Percentiles rank a stretch among this genome's conserved stretches.
These are phyloP conservation scores for Beauveria varroae DNA, from an alignment of 2,329 filamentous ascomycete genomes.

Conservation along the genomic window DNA sequence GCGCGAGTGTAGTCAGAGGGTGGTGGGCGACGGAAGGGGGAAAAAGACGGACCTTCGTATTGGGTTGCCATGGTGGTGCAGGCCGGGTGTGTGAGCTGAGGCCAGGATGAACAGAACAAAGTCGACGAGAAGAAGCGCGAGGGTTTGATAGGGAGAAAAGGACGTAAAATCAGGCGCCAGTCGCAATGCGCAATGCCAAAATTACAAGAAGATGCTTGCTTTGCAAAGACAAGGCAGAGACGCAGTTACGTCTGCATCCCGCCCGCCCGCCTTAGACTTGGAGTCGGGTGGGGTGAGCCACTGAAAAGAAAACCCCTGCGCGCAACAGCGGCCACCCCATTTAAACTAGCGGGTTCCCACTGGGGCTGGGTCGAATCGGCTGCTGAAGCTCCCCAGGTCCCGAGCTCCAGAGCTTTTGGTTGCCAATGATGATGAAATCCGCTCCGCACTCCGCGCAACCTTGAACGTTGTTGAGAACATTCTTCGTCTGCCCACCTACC, in stretches of 20 bases:
- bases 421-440: slow-evolving; percentile 9
- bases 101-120: neutral
- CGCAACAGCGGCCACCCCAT: neutral
- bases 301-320: neutral
- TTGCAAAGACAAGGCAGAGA: slow-evolving; percentile 7
- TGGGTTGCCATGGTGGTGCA: slow-evolving; percentile 42
- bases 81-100: neutral
- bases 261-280: neutral
- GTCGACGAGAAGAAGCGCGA: neutral
- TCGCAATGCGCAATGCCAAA: slow-evolving; percentile 3
- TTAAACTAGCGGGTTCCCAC: neutral
- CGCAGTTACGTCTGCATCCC: slow-evolving; percentile 5
- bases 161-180: neutral
- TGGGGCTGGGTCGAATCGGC: neutral
- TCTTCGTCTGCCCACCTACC: neutral
- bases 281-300: neutral
- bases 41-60: slow-evolving; percentile 41
- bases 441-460: slow-evolving; percentile 5
- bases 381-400: neutral
- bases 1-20: neutral
- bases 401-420: neutral
- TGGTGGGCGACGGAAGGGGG: slow-evolving; percentile 1
- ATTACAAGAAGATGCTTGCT: too few relatives aligned
- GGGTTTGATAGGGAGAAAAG: neutral
- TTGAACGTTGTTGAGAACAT: neutral